phyloP scores from a whole-genome alignment of 2,329 filamentous ascomycete genomes.

The Cercospora zeina region DNA sequence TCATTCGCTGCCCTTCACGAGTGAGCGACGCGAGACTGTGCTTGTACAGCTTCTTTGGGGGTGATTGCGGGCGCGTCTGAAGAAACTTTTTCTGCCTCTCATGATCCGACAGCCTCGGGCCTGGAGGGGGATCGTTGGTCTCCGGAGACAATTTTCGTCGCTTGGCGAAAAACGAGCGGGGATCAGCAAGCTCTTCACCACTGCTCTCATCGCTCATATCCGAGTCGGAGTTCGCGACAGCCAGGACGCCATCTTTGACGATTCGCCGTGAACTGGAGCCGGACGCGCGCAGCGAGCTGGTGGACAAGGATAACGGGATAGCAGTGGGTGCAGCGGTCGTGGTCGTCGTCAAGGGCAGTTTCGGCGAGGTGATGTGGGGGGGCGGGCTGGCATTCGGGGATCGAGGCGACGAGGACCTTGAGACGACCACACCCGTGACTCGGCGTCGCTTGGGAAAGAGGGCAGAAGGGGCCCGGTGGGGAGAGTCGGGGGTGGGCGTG shows the following conservation, averaged over 20 bases:
- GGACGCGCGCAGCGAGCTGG: constrained; percentile 18
- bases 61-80: constrained; percentile 22
- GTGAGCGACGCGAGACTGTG: constrained; percentile 36
- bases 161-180: constrained; percentile 38
- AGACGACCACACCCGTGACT: constrained; percentile 12
- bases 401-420: constrained; percentile 13
- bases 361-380: constrained; percentile 9
- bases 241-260: constrained; percentile 52
- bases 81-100: constrained; percentile 17
- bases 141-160: constrained; percentile 33
- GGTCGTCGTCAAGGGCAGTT: constrained; percentile 11
- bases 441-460: constrained; percentile 19
- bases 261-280: constrained; percentile 51
- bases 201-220: constrained; percentile 34
- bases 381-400: constrained; percentile 3
- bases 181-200: constrained; percentile 39
- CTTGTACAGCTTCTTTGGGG: constrained; percentile 33
- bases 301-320: constrained; percentile 24
- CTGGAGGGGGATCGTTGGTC: constrained; percentile 13
- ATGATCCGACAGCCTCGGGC: constrained; percentile 12
- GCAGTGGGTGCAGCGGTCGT: not conserved
- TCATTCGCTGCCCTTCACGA: constrained; percentile 32
- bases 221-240: constrained; percentile 51
- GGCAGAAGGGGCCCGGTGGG: constrained; percentile 15
- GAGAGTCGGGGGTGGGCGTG: constrained; percentile 25